These are phyloP conservation scores for Hypoxylon rickii DNA, from an alignment of 495 filamentous ascomycete genomes.

Conservation along the genomic window DNA sequence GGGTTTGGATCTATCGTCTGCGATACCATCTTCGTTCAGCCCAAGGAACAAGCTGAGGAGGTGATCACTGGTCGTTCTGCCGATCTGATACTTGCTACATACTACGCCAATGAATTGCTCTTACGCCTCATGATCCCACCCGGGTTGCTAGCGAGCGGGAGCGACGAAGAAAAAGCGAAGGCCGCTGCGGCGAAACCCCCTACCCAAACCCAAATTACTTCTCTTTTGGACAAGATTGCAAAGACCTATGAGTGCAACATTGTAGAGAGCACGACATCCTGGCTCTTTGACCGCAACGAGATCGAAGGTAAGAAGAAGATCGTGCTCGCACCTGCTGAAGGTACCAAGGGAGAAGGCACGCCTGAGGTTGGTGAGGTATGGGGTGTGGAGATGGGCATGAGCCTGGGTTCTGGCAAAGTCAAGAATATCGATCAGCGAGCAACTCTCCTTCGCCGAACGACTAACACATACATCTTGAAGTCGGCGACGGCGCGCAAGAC, in stretches of 20 bases:
- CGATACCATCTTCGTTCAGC: conserved; percentile 78
- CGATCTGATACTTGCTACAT: conserved; percentile 84
- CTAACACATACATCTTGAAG: conserved; percentile 87
- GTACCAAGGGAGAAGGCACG: conserved; percentile 85
- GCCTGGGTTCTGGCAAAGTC: conserved; percentile 88
- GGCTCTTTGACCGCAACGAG: conserved; percentile 93
- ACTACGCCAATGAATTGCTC: conserved; percentile 95
- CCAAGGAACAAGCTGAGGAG: conserved; percentile 60
- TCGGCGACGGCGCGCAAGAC: conserved; percentile 87
- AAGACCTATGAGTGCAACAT: conserved; percentile 89
- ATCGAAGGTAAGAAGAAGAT: conserved; percentile 99
- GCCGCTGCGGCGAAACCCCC: conserved; percentile 79
- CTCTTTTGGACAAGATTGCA: conserved; percentile 86
- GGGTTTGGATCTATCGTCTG: conserved; percentile 96
- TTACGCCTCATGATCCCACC: conserved; percentile 88
- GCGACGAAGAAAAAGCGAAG: conserved; percentile 93
- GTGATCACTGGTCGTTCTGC: conserved; percentile 72
- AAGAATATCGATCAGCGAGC: conserved; percentile 85
- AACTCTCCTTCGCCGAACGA: conserved; percentile 90
- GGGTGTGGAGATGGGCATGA: conserved; percentile 95
- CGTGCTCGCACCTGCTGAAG: conserved; percentile 83
- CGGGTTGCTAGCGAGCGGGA: conserved; percentile 78
- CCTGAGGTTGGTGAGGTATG: conserved; percentile 95
- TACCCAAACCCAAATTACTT: conserved; percentile 81
- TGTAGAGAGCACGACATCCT: conserved; percentile 96